phyloP scores from a whole-genome alignment of 2,329 filamentous ascomycete genomes.

The Rhynchosporium secalis region DNA sequence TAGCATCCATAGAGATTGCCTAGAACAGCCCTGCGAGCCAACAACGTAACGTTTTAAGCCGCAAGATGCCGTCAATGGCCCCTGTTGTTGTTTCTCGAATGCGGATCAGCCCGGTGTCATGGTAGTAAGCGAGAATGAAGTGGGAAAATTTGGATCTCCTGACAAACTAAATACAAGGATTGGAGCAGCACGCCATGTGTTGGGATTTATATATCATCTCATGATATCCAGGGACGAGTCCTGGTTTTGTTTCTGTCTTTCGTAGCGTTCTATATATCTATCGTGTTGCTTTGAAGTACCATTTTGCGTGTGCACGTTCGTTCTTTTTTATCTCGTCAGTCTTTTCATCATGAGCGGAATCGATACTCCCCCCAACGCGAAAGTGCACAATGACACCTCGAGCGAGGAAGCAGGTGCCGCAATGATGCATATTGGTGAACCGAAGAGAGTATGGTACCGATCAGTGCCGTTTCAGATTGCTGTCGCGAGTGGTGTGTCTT shows the following conservation, averaged over 20 bases:
- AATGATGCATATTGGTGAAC: not conserved
- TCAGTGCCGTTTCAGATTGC: slow-evolving; percentile 45
- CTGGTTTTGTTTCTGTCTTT: too few relatives aligned
- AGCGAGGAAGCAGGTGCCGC: not conserved
- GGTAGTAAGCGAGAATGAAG: not conserved
- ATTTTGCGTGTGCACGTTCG: too few relatives aligned
- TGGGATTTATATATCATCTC: not conserved
- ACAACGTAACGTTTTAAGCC: not conserved
- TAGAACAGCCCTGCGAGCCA: not conserved
- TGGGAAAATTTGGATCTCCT: not conserved
- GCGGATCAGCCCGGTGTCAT: not conserved
- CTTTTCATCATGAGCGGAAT: not conserved
- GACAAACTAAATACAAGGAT: not conserved
- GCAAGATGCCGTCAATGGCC: not conserved
- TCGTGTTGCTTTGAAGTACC: not conserved
- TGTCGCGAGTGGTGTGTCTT: slow-evolving; percentile 45
- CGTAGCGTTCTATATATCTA: not conserved
- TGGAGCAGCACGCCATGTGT: slow-evolving; percentile 4
- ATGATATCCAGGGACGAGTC: too few relatives aligned
- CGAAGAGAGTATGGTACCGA: slow-evolving; percentile 20
- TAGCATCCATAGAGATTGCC: too few relatives aligned
- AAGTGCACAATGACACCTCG: not conserved
- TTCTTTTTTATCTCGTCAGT: not conserved
- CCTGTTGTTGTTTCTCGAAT: not conserved
- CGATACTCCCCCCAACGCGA: not conserved